phyloP scores from a whole-genome alignment of 805 yeast genomes.

The Scheffersomyces lignosus region DNA sequence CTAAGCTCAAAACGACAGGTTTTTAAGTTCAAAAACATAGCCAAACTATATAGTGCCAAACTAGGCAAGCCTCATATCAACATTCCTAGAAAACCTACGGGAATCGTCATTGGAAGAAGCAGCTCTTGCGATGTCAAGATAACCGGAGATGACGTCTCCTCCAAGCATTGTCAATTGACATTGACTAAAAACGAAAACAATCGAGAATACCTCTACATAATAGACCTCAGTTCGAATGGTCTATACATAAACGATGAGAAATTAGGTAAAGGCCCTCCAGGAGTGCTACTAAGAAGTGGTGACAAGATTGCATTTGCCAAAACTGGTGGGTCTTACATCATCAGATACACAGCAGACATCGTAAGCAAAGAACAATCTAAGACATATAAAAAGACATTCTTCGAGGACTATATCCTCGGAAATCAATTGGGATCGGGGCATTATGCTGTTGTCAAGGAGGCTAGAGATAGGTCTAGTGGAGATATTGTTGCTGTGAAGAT shows the following conservation, averaged over 20 bases:
- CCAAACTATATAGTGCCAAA: slow-evolving; percentile 22
- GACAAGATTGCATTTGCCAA: slow-evolving; percentile 61
- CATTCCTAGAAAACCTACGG: slow-evolving; percentile 23
- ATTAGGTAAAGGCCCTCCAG: slow-evolving; percentile 46
- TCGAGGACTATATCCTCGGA: slow-evolving; percentile 58
- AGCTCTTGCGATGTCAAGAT: slow-evolving; percentile 58
- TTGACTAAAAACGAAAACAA: slow-evolving; percentile 36
- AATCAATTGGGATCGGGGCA: slow-evolving; percentile 72
- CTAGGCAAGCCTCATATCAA: slow-evolving; percentile 20
- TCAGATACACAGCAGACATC: slow-evolving; percentile 41
- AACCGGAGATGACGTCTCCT: slow-evolving; percentile 61
- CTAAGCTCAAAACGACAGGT: slow-evolving; percentile 15
- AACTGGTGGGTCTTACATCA: slow-evolving; percentile 48
- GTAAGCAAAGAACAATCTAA: slow-evolving; percentile 16
- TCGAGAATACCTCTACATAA: slow-evolving; percentile 43
- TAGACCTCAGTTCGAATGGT: slow-evolving; percentile 66
- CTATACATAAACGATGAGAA: slow-evolving; percentile 61
- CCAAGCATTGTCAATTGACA: slow-evolving; percentile 59
- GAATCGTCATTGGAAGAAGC: slow-evolving; percentile 52
- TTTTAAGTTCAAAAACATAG: slow-evolving; percentile 18
- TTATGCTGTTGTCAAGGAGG: slow-evolving; percentile 79
- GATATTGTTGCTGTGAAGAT: slow-evolving; percentile 71
- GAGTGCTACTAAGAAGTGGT: slow-evolving; percentile 56
- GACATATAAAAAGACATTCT: slow-evolving; percentile 40
- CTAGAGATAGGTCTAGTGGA: slow-evolving; percentile 57